A percentile compares a stretch with the other conserved stretches of the same genome.
These are phyloP conservation scores for Paramecium octaurelia DNA, from an alignment of 73 alveolate species.

Conservation along the genomic window DNA sequence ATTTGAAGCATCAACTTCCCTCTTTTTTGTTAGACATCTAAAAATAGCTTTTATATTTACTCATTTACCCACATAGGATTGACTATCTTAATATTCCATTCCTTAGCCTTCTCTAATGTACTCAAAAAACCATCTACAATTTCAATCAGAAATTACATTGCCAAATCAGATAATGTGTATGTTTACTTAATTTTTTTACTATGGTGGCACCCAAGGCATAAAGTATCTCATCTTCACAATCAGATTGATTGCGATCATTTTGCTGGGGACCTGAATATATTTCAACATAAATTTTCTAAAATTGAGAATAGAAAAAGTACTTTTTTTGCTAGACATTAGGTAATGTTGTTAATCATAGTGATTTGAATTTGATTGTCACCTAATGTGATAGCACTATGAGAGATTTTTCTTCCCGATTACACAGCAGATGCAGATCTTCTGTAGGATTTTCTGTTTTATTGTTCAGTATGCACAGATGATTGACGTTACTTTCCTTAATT, in stretches of 20 bases:
- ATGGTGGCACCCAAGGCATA: background rate
- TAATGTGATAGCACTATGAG: background rate
- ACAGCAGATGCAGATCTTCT: background rate
- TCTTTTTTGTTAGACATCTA: background rate
- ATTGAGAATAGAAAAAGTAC: background rate
- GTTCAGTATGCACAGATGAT: background rate
- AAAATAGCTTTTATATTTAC: background rate
- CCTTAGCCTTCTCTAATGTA: background rate
- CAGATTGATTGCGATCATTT: background rate
- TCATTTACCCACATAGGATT: conserved; percentile 7
- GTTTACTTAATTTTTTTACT: background rate
- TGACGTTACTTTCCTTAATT: background rate
- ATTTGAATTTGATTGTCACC: background rate
- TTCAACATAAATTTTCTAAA: background rate
- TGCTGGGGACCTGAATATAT: background rate
- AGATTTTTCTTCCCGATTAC: background rate
- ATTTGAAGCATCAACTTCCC: background rate
- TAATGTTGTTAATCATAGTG: background rate
- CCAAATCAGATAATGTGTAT: background rate
- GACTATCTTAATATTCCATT: background rate
- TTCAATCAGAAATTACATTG: background rate
- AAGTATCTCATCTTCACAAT: background rate
- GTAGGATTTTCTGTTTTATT: background rate
- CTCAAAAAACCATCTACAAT: background rate
- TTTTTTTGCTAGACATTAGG: background rate